phyloP scores from a whole-genome alignment of 305 asterid genomes.

The Plantago rigida region DNA sequence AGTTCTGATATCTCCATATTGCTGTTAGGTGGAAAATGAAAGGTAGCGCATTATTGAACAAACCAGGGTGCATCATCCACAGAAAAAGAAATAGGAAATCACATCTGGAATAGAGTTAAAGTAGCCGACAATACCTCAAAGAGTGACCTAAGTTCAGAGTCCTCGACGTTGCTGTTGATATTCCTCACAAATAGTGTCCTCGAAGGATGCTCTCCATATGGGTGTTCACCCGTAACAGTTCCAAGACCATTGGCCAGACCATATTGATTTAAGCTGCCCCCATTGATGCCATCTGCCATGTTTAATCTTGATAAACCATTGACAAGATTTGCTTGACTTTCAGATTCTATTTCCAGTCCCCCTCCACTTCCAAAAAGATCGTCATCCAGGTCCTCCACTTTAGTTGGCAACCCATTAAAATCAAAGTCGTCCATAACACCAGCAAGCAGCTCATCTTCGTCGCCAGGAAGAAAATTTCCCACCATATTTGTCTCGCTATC shows the following conservation, averaged over 20 bases:
- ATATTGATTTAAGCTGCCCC: slow-evolving; percentile 33
- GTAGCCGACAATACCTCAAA: slow-evolving; percentile 48
- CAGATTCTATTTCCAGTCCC: slow-evolving; percentile 61
- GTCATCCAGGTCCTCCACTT: slow-evolving; percentile 65
- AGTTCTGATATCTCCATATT: slow-evolving; percentile 92
- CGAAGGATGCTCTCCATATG: slow-evolving; percentile 84
- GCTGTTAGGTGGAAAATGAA: slow-evolving; percentile 37
- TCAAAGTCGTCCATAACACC: slow-evolving; percentile 85
- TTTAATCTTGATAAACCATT: slow-evolving; percentile 32
- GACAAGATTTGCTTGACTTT: slow-evolving; percentile 35
- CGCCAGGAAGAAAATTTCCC: slow-evolving; percentile 50
- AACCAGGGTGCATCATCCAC: background rate
- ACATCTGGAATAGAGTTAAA: background rate
- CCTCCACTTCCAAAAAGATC: slow-evolving; percentile 75
- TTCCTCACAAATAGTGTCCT: slow-evolving; percentile 74
- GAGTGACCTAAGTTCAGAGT: slow-evolving; percentile 57
- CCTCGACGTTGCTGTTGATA: slow-evolving; percentile 73
- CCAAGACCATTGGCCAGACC: slow-evolving; percentile 36
- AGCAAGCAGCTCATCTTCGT: slow-evolving; percentile 73
- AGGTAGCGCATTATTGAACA: slow-evolving; percentile 16
- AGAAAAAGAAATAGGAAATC: background rate
- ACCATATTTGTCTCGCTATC: slow-evolving; percentile 28
- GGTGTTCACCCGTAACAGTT: slow-evolving; percentile 64
- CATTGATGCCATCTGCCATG: slow-evolving; percentile 31
- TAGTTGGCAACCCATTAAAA: slow-evolving; percentile 63